phyloP scores from a whole-genome alignment of 257 asterid genomes.

The Paulownia fortunei region DNA sequence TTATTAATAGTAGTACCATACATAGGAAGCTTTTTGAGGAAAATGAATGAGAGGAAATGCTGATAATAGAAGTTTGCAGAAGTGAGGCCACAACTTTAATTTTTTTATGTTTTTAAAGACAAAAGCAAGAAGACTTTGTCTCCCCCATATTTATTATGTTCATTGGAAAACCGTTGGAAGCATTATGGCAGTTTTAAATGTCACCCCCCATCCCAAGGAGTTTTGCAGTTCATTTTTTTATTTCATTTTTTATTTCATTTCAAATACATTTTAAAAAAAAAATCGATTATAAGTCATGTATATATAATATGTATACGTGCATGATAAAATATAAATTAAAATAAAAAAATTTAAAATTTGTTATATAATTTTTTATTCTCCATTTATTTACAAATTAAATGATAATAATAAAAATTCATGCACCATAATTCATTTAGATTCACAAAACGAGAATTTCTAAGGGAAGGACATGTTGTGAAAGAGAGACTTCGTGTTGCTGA shows the following conservation, averaged over 20 bases:
- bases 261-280: too few relatives aligned
- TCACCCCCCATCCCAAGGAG: not conserved
- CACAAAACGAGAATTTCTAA: not conserved
- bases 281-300: too few relatives aligned
- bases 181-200: not conserved
- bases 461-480: not conserved
- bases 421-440: too few relatives aligned
- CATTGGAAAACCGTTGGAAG: slow-evolving; percentile 26
- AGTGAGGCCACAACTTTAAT: not conserved
- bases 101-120: not conserved
- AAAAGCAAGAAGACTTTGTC: slow-evolving; percentile 30
- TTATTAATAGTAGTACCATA: not conserved
- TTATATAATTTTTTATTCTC: too few relatives aligned
- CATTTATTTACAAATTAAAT: too few relatives aligned
- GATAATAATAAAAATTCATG: too few relatives aligned
- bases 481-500: slow-evolving; percentile 29
- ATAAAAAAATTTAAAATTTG: too few relatives aligned
- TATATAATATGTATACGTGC: too few relatives aligned
- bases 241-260: too few relatives aligned
- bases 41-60: slow-evolving; percentile 9
- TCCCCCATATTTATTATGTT: slow-evolving; percentile 32
- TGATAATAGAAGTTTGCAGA: slow-evolving; percentile 5
- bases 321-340: too few relatives aligned
- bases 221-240: too few relatives aligned
- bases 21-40: not conserved